These are phyloP conservation scores for Candida freyschussii DNA, from an alignment of 1,139 yeast species.

Conservation along the genomic window DNA sequence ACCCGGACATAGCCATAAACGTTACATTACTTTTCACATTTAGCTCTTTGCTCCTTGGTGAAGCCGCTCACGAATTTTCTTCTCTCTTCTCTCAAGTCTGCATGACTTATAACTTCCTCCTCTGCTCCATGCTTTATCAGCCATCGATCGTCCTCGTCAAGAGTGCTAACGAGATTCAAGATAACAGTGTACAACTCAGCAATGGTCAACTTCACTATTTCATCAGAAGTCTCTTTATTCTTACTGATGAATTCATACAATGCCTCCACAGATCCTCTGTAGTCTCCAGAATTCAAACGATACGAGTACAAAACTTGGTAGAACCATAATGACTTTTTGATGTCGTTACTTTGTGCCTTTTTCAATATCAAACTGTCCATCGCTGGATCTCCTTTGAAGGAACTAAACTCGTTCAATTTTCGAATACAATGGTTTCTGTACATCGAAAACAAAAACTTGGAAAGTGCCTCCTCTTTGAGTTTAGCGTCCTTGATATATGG, in stretches of 20 bases:
- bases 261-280: slow-evolving; percentile 53
- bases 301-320: slow-evolving; percentile 54
- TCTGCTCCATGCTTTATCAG: slow-evolving; percentile 25
- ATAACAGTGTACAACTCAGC: slow-evolving; percentile 39
- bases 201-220: slow-evolving; percentile 4
- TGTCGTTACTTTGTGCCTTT: slow-evolving; percentile 32
- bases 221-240: slow-evolving; percentile 25
- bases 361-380: slow-evolving; percentile 39
- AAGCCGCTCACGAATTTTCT: too few relatives aligned
- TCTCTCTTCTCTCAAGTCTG: slow-evolving; percentile 24
- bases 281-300: slow-evolving; percentile 44
- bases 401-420: slow-evolving; percentile 19
- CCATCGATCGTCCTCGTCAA: slow-evolving; percentile 52
- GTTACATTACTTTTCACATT: too few relatives aligned
- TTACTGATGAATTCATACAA: slow-evolving; percentile 49
- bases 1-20: too few relatives aligned
- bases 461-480: slow-evolving; percentile 19
- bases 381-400: slow-evolving; percentile 19
- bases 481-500: slow-evolving; percentile 13
- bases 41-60: too few relatives aligned
- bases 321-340: slow-evolving; percentile 37
- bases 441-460: slow-evolving; percentile 20
- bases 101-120: slow-evolving; percentile 17
- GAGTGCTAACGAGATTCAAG: slow-evolving; percentile 43
- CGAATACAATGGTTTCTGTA: slow-evolving; percentile 24